Evolutionary conservation across 2,329 filamentous ascomycete species (phyloP).

Genomic region (Ceratocystis cubensis): DNA sequence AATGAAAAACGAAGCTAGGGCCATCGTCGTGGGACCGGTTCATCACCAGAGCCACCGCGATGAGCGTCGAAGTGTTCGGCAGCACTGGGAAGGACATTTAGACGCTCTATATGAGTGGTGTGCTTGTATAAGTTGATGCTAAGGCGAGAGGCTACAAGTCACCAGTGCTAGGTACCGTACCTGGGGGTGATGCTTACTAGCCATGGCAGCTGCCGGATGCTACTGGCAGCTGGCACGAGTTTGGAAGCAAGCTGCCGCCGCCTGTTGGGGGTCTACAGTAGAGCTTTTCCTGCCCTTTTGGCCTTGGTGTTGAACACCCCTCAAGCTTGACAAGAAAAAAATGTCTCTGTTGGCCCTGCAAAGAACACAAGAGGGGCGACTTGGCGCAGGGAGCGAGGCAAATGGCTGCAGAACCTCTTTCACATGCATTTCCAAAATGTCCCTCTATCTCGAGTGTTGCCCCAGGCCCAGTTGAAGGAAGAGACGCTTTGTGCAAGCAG

Average conservation of each 20-base stretch:
- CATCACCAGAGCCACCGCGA: slow-evolving; percentile 63
- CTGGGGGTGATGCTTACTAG: no score
- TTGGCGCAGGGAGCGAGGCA: not conserved
- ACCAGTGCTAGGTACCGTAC: no score
- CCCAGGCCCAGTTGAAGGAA: not conserved
- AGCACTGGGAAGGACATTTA: slow-evolving; percentile 39
- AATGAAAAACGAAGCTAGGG: slow-evolving; percentile 75
- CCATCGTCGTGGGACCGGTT: slow-evolving; percentile 59
- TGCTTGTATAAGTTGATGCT: not conserved
- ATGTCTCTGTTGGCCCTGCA: not conserved
- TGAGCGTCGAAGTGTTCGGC: slow-evolving; percentile 42
- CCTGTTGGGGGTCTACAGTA: not conserved
- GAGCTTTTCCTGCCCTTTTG: no score
- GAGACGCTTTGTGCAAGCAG: not conserved
- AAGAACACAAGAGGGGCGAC: not conserved
- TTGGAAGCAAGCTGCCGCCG: not conserved
- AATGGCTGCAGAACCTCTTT: slow-evolving; percentile 6
- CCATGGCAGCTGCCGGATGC: not conserved
- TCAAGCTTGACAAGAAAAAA: not conserved
- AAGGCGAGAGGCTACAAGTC: not conserved
- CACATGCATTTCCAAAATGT: slow-evolving; percentile 11
- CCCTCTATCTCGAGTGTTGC: not conserved
- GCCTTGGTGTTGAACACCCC: no score
- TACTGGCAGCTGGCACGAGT: not conserved
- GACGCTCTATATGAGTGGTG: slow-evolving; percentile 18